These are phyloP conservation scores for Avicennia marina DNA, from an alignment of 257 asterid species.

Conservation along the genomic window DNA sequence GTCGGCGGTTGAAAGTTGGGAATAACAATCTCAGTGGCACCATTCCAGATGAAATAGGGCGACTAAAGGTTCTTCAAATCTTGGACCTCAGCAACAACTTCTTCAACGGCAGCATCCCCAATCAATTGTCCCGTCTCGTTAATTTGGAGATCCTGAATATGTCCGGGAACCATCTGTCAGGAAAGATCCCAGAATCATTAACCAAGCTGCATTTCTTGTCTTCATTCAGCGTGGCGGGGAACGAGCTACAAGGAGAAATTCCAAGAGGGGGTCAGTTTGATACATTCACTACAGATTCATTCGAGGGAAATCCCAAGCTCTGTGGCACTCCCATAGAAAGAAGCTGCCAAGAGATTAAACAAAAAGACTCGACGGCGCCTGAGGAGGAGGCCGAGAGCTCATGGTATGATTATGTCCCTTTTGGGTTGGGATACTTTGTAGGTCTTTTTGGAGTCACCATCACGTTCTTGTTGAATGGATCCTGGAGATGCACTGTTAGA, in stretches of 20 bases:
- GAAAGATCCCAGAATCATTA: constrained; percentile 42
- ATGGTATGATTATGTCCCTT: too few species aligned
- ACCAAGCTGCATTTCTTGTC: constrained; percentile 43
- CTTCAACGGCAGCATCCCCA: constrained; percentile 43
- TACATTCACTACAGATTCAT: constrained; percentile 32
- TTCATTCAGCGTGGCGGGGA: constrained; percentile 40
- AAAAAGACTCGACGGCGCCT: too few species aligned
- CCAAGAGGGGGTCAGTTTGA: constrained; percentile 50
- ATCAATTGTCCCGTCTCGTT: constrained; percentile 31
- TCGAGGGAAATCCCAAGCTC: constrained; percentile 44
- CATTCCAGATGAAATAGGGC: constrained; percentile 42
- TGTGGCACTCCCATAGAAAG: too few species aligned
- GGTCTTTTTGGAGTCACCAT: too few species aligned
- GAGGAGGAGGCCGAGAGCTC: too few species aligned
- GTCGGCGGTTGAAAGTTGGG: constrained; percentile 42
- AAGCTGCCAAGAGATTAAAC: too few species aligned
- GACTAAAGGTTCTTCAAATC: constrained; percentile 28
- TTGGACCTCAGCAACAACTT: constrained; percentile 39
- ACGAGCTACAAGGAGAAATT: constrained; percentile 46
- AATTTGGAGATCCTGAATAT: constrained; percentile 36
- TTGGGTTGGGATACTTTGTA: too few species aligned
- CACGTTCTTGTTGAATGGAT: too few species aligned
- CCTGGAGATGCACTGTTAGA: too few species aligned
- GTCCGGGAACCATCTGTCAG: constrained; percentile 35
- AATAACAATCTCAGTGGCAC: constrained; percentile 41